These are phyloP conservation scores for Pestalotiopsis sp. DNA, from an alignment of 2,329 filamentous ascomycete genomes.

Conservation along the genomic window DNA sequence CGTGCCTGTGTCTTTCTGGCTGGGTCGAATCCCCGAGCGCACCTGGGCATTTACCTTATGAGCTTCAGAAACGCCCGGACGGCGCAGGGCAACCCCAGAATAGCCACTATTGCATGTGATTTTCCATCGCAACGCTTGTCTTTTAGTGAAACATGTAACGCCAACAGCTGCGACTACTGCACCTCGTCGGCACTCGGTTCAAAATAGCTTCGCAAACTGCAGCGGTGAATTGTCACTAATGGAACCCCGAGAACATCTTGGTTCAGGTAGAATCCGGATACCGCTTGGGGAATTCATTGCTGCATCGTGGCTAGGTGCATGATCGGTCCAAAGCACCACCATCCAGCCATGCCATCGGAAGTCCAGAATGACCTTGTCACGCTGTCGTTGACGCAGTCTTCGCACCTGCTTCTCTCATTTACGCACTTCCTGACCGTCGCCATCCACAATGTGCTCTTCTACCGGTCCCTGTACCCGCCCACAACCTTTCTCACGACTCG, in stretches of 20 bases:
- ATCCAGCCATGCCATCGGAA: not conserved
- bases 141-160: not conserved
- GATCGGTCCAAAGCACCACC: not conserved
- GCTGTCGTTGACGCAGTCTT: constrained; percentile 40
- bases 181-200: not conserved
- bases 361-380: not conserved
- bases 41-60: not conserved
- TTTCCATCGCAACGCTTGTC: constrained; percentile 17
- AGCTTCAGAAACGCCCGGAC: not conserved
- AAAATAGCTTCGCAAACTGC: not conserved
- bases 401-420: constrained; percentile 69
- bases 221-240: not conserved
- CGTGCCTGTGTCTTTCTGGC: not conserved
- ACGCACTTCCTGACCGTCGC: constrained; percentile 79
- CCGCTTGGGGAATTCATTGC: not conserved
- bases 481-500: constrained; percentile 77
- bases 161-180: not conserved
- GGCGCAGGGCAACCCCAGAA: not conserved
- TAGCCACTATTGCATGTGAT: constrained; percentile 5
- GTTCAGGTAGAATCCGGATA: too few relatives aligned
- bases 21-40: not conserved
- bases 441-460: constrained; percentile 84
- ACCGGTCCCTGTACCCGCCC: constrained; percentile 77
- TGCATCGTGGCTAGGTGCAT: not conserved
- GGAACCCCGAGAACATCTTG: not conserved